Percentiles rank a stretch among this genome's conserved stretches.
These are phyloP conservation scores for Penicillium sp. DNA, from an alignment of 2,329 filamentous ascomycete genomes.

Conservation along the genomic window DNA sequence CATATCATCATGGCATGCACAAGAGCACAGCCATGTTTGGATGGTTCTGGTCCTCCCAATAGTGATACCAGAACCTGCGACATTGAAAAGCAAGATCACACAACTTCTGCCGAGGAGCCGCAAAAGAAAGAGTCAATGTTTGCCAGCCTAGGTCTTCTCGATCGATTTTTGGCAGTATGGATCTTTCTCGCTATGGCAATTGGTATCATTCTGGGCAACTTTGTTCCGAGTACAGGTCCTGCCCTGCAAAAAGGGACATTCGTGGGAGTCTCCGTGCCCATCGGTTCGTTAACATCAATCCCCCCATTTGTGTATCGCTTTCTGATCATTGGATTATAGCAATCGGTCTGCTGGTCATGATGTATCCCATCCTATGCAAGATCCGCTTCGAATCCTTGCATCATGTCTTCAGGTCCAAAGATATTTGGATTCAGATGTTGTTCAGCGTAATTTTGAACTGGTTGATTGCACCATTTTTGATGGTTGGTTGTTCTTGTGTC, in stretches of 20 bases:
- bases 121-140: constrained; percentile 27
- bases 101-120: not conserved
- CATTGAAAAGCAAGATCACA: constrained; percentile 5
- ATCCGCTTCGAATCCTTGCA: constrained; percentile 75
- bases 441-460: constrained; percentile 79
- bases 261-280: constrained; percentile 65
- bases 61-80: constrained; percentile 1
- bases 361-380: constrained; percentile 91
- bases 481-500: constrained; percentile 52
- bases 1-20: not conserved
- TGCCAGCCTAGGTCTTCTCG: constrained; percentile 56
- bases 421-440: constrained; percentile 72
- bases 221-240: constrained; percentile 59
- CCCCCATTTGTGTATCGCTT: not conserved
- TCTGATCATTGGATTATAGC: constrained; percentile 48
- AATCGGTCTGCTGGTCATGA: constrained; percentile 81
- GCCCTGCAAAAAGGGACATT: constrained; percentile 68
- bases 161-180: constrained; percentile 65
- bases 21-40: not conserved
- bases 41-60: not conserved
- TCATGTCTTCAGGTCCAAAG: constrained; percentile 56
- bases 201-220: constrained; percentile 72
- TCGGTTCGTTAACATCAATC: constrained; percentile 48
- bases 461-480: constrained; percentile 77
- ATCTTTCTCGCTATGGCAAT: constrained; percentile 74